Base-by-base conservation (phyloP, 208 protist genomes). In the Leishmania tarentolae region DNA sequence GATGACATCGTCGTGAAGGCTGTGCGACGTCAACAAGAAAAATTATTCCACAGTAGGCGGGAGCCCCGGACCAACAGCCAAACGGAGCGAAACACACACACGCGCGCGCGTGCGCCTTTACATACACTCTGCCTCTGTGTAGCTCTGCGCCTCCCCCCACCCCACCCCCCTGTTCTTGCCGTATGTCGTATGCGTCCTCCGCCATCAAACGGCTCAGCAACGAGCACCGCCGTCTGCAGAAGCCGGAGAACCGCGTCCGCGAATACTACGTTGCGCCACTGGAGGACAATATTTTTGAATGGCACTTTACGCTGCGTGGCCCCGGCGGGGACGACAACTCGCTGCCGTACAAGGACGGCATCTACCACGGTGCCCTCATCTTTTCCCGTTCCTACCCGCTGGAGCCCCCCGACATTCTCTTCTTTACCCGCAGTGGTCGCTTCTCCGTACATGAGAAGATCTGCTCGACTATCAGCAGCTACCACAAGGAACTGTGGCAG, bases 301-400 rank as follows among this genome's bases (percentile, higher is more conserved):
- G 99, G 99, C 99, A 99, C 88, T 99, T 99, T 86, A 99, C 98
- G 24, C 86, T 99, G 0, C 91, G 91, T 19, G 99, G 99, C 2
- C 97, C 98, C 0, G 65, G 47, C 31, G 76, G 80, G 31, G 78
- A 83, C 1, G 75, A 80, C 37, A 72, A 47, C 4, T 81, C 83
- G 21, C 85, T 84, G 0, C 86, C 82, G 3, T 98, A 94, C 76
- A 83, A 87, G 28, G 79, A 95, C 1, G 97, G 96, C 40, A 46
- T 98, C 46, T 98, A 98, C 87, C 95, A 98, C 83, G 96, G 95
- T 19, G 83, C 78, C 5, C 85, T 98, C 19, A 69, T 89, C 40
- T 95, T 98, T 73, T 87, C 94, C n/a, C 78, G 77, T 76, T 88
- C 94, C 78, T 98, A 98, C 82, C 97, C 97, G 3, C 91, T 96